A percentile compares a stretch with the other conserved stretches of the same genome.
Conservation (phyloP, 495 filamentous ascomycete species). For the Zalerion maritima region DNA sequence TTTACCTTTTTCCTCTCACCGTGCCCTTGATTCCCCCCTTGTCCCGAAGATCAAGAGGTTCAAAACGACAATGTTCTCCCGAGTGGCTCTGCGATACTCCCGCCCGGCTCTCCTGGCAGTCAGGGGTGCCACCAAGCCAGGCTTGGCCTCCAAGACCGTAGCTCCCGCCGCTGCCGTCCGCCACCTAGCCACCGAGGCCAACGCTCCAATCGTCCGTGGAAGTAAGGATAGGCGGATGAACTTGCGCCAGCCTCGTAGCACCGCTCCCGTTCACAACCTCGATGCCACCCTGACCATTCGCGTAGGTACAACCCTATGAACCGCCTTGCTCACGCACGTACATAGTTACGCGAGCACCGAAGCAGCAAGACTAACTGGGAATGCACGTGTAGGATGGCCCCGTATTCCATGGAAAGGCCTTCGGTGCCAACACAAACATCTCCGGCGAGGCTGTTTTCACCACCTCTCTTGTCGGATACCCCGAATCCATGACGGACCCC, state of each 20-base stretch:
- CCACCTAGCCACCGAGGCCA: conserved; percentile 37
- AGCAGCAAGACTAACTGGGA: conserved; percentile 5
- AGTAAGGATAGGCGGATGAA: conserved; percentile 48
- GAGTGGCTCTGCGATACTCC: conserved; percentile 42
- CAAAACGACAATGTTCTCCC: conserved; percentile 51
- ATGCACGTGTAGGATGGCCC: conserved; percentile 58
- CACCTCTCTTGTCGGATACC: conserved; percentile 85
- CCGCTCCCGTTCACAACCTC: conserved; percentile 49
- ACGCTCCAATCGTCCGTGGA: conserved; percentile 34
- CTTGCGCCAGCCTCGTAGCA: conserved; percentile 24
- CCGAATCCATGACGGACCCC: conserved; percentile 95
- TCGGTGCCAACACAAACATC: conserved; percentile 81
- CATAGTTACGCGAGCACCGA: too few species aligned
- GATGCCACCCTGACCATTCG: conserved; percentile 86
- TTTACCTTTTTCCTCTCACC: conserved; percentile 7
- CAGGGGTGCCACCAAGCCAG: conserved; percentile 15
- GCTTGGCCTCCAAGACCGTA: conserved; percentile 28
- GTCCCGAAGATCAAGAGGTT: conserved; percentile 7
- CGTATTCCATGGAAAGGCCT: conserved; percentile 85
- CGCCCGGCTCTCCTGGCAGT: conserved; percentile 27
- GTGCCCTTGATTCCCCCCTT: conserved; percentile 4
- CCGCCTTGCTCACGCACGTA: too few species aligned
- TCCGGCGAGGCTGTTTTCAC: conserved; percentile 93
- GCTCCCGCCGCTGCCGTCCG: too few species aligned
- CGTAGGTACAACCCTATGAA: conserved; percentile 36